Evolutionary conservation across 768 basidiomycete genomes (phyloP), one percentile per base, ranked within the genome.

Genomic region (Heimioporus sp.): DNA sequence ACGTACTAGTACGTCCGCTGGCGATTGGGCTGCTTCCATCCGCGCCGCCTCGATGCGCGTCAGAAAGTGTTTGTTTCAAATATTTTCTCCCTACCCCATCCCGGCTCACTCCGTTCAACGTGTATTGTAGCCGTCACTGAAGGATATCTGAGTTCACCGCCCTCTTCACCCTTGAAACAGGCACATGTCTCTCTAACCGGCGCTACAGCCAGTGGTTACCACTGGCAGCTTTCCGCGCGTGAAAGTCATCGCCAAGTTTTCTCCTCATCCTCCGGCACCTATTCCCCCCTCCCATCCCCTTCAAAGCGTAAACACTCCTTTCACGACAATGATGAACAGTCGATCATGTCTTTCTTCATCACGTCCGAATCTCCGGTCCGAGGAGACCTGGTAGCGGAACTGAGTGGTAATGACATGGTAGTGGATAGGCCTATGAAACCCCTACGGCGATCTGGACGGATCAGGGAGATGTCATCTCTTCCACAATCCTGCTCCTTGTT

Each of bases 1-100:
- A 51, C 40, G 37, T 35, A 20, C 28, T 44, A 64, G 48, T 52
- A 82, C 80, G 12, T 67, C 73, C 16, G 68, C 77, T 30, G 67
- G 73, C 47, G 84, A 86, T 45, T 67, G 85, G 21, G 67, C 74
- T 39, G 73, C 76, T n/a, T 74, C 72, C 49, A 76, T 88, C 48
- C 79, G 79, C 51, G 81, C 74, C 58, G 68, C 83, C 28, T 81
- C 80, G 46, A 70, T 80, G 57, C 82, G 85, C 55, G 77, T 77
- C 43, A 69, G 86, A 63, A 83, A 84, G 69, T 76, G 86, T 87
- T 65, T 62, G 78, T 66, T 43, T 57, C 53, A 45, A 48, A 24
- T 49, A 45, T 58, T 46, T 54, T 49, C 54, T 59, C 51, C 55
- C 50, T 47, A 59, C 54, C 51, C 54, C 43, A 55, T 65, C 67